Percentiles rank a stretch among this genome's conserved stretches.
Evolutionary conservation across 306 rosid species (phyloP).

Genomic region (Cucumis melo): DNA sequence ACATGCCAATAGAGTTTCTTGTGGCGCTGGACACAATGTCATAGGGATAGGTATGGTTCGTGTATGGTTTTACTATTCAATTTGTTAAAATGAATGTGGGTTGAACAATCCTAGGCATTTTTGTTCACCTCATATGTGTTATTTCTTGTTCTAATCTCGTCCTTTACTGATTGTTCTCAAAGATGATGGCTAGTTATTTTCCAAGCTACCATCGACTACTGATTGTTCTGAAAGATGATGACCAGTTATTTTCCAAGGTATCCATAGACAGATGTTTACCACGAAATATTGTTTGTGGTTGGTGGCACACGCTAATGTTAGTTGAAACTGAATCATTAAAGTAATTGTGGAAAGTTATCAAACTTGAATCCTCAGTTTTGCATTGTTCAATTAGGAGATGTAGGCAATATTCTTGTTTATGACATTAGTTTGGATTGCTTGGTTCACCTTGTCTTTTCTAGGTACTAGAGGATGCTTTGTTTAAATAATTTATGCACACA

Average conservation of each 20-base stretch:
- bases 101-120: neutral
- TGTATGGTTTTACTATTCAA: neutral
- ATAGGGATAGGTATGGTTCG: conserved; percentile 58
- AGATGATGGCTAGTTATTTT: too few relatives aligned
- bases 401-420: neutral
- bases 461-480: too few relatives aligned
- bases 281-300: too few relatives aligned
- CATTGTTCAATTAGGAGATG: neutral
- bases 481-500: too few relatives aligned
- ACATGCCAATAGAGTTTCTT: conserved; percentile 40
- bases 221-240: too few relatives aligned
- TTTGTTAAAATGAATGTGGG: neutral
- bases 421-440: too few relatives aligned
- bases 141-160: neutral
- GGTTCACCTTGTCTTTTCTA: too few relatives aligned
- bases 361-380: neutral
- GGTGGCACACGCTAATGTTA: conserved; percentile 89
- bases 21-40: conserved; percentile 85
- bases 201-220: too few relatives aligned
- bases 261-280: too few relatives aligned
- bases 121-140: neutral
- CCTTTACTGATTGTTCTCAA: too few relatives aligned
- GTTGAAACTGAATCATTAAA: conserved; percentile 16
- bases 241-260: too few relatives aligned
- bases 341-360: neutral